Conservation (phyloP, 192 early-diverging fungal genomes). For the Podila epicladia region DNA sequence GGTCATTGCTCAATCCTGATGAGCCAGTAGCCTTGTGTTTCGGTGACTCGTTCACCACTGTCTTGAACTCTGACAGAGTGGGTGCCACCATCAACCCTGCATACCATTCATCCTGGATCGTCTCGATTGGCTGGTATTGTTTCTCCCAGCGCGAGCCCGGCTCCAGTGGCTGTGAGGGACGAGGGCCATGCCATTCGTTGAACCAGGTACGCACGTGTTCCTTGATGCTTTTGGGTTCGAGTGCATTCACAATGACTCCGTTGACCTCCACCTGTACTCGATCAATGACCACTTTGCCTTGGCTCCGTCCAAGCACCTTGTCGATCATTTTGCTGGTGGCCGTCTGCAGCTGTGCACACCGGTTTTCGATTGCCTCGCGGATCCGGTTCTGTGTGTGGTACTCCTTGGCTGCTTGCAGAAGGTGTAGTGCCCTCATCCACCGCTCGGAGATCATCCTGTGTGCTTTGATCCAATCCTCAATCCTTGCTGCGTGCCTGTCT, state of each 20-base stretch:
- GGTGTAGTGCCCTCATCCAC: not conserved
- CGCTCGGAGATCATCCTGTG: not conserved
- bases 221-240: conserved; percentile 3
- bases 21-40: not conserved
- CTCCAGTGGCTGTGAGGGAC: not conserved
- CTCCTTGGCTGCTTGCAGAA: not conserved
- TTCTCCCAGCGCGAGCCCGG: not conserved
- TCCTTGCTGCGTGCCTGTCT: not conserved
- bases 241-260: not conserved
- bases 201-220: too few species aligned
- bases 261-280: not conserved
- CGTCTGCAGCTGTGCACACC: conserved; percentile 1
- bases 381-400: not conserved
- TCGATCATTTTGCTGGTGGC: conserved; percentile 11
- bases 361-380: conserved; percentile 4
- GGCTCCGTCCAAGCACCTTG: conserved; percentile 5
- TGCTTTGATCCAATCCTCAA: not conserved
- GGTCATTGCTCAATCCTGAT: not conserved
- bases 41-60: not conserved
- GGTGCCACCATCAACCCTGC: not conserved
- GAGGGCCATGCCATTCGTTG: conserved; percentile 1
- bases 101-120: not conserved
- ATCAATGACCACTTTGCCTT: conserved; percentile 7
- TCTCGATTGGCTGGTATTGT: not conserved
- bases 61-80: not conserved